Conservation (phyloP, 306 rosid genomes). For the Bauhinia variegata region DNA sequence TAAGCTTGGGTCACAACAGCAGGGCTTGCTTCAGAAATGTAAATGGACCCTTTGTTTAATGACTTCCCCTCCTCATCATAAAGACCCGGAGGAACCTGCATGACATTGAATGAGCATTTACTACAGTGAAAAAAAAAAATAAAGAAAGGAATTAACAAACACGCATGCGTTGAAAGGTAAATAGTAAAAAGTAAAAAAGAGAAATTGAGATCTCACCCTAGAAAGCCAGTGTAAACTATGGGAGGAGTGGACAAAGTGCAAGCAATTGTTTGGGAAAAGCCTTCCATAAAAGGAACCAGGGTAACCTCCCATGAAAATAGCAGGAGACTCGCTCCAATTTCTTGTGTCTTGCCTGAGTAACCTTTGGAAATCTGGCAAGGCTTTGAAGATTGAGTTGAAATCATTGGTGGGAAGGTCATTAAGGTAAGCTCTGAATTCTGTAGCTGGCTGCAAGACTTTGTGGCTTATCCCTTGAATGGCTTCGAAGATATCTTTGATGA, state of each 20-base stretch:
- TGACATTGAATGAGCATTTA: not conserved
- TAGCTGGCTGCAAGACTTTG: constrained; percentile 44
- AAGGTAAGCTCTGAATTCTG: constrained; percentile 72
- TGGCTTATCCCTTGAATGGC: constrained; percentile 55
- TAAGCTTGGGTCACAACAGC: constrained; percentile 64
- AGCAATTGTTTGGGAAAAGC: constrained; percentile 70
- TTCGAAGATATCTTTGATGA: constrained; percentile 74
- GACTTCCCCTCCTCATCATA: constrained; percentile 57
- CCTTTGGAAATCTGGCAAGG: constrained; percentile 75
- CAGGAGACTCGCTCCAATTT: constrained; percentile 39
- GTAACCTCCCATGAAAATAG: constrained; percentile 83
- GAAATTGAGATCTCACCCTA: constrained; percentile 43
- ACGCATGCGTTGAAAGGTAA: not conserved
- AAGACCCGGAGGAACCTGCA: constrained; percentile 77
- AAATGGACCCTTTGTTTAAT: constrained; percentile 68
- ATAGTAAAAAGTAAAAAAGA: not conserved
- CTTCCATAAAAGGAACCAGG: constrained; percentile 93
- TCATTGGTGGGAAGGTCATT: constrained; percentile 97
- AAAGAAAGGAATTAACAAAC: too few relatives aligned
- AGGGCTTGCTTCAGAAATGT: constrained; percentile 76
- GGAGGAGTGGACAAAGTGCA: constrained; percentile 88
- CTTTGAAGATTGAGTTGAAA: constrained; percentile 90
- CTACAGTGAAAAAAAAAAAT: too few relatives aligned
- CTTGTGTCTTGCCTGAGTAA: constrained; percentile 46
- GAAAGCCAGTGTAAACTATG: constrained; percentile 93